Conservation (phyloP, 2,329 filamentous ascomycete species). For the Fusarium agapanthi region DNA sequence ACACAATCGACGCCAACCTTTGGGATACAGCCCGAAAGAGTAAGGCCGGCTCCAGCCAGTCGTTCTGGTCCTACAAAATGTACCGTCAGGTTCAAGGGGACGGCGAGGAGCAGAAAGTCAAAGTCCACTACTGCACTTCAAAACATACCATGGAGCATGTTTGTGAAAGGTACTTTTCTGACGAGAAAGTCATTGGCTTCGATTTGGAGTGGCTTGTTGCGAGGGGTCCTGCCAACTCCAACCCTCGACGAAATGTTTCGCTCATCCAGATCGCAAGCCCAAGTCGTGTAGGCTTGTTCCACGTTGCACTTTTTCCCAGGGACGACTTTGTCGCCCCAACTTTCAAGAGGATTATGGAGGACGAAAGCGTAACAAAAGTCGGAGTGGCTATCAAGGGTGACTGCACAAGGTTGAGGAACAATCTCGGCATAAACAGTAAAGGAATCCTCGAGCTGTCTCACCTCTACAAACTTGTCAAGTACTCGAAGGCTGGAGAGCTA, state of each 20-base stretch:
- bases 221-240: slow-evolving; percentile 52
- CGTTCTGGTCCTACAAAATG: slow-evolving; percentile 74
- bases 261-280: slow-evolving; percentile 85
- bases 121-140: slow-evolving; percentile 80
- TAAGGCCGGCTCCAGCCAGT: slow-evolving; percentile 53
- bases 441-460: slow-evolving; percentile 86
- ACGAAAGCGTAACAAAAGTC: slow-evolving; percentile 73
- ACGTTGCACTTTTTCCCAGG: slow-evolving; percentile 72
- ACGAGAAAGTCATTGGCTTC: slow-evolving; percentile 80
- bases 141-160: slow-evolving; percentile 73
- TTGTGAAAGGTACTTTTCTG: slow-evolving; percentile 69
- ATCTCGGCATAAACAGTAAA: slow-evolving; percentile 68
- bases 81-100: slow-evolving; percentile 64
- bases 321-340: slow-evolving; percentile 74
- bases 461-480: slow-evolving; percentile 79
- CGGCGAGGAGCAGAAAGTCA: slow-evolving; percentile 62
- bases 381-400: slow-evolving; percentile 82
- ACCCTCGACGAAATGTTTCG: slow-evolving; percentile 75
- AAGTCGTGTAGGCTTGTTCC: slow-evolving; percentile 81
- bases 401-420: slow-evolving; percentile 72
- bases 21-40: slow-evolving; percentile 58
- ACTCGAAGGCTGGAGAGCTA: slow-evolving; percentile 60
- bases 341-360: slow-evolving; percentile 77
- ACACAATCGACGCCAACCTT: slow-evolving; percentile 43
- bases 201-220: slow-evolving; percentile 84